Evolutionary conservation across 192 early-diverging fungal genomes (phyloP).

Genomic region (Mortierella claussenii): DNA sequence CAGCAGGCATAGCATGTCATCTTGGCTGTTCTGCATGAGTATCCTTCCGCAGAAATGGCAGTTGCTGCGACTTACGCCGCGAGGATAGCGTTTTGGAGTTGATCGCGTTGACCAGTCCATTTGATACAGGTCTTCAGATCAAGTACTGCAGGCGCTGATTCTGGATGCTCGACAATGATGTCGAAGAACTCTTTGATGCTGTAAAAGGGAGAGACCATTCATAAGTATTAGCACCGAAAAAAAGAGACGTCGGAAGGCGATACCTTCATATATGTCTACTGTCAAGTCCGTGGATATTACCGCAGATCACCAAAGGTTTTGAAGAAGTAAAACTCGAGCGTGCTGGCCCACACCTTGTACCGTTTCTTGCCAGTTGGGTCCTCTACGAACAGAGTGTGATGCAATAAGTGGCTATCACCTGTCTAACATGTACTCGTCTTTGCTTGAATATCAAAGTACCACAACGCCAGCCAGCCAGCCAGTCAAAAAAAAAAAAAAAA

Average conservation of each 20-base stretch:
- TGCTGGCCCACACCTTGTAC: slow-evolving; percentile 40
- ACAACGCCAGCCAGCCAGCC: no score
- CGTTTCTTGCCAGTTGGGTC: slow-evolving; percentile 15
- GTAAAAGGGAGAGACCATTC: not conserved
- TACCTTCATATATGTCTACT: no score
- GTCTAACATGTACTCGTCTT: no score
- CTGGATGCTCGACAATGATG: slow-evolving; percentile 79
- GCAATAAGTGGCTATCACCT: no score
- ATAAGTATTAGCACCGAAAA: no score
- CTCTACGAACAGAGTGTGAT: slow-evolving; percentile 1
- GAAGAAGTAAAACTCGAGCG: slow-evolving; percentile 50
- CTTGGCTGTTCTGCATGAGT: no score
- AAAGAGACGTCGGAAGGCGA: no score
- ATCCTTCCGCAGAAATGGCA: no score
- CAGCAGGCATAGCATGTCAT: no score
- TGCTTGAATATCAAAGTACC: no score
- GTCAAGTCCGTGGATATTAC: no score
- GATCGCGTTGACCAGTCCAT: slow-evolving; percentile 48
- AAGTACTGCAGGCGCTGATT: slow-evolving; percentile 66
- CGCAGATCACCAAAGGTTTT: slow-evolving; percentile 47
- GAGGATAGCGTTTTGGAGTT: slow-evolving; percentile 34
- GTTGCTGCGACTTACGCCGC: slow-evolving; percentile 38
- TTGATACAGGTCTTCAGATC: slow-evolving; percentile 66
- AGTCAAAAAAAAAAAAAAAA: no score
- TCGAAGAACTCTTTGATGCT: slow-evolving; percentile 73